These are phyloP conservation scores for Closterium sp. DNA, from an alignment of 139 green algal genomes.

Conservation along the genomic window DNA sequence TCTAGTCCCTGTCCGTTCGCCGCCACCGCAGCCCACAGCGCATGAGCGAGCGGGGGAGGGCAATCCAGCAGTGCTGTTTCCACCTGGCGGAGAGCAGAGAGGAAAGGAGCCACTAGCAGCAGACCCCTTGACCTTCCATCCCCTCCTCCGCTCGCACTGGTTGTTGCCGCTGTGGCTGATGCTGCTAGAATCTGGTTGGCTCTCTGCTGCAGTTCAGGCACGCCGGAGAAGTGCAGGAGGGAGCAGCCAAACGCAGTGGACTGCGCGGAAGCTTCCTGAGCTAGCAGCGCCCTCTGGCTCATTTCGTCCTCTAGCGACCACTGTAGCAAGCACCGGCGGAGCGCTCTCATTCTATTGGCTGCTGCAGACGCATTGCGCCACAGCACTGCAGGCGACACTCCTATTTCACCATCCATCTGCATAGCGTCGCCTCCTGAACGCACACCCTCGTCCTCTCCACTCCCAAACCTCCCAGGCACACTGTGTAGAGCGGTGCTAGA, in stretches of 20 bases:
- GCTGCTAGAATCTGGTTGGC: neutral
- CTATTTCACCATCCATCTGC: neutral
- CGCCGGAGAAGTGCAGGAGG: neutral
- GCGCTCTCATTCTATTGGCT: neutral
- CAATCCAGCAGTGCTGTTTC: conserved; percentile 1
- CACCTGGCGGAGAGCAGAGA: neutral
- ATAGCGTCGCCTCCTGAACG: neutral
- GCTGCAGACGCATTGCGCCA: neutral
- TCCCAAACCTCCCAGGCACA: neutral
- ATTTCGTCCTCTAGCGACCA: neutral
- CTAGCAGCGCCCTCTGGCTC: neutral
- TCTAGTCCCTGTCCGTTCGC: neutral
- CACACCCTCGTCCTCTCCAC: neutral
- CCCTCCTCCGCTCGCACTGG: neutral
- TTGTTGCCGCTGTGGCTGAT: neutral
- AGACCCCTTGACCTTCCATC: neutral
- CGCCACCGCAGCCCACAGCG: neutral
- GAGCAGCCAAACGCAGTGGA: neutral
- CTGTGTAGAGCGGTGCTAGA: neutral
- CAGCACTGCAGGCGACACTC: neutral
- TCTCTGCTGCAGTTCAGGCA: neutral
- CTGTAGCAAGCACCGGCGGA: neutral
- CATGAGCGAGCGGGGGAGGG: neutral
- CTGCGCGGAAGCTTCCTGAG: neutral
- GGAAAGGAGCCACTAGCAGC: conserved; percentile 4